Percentiles rank a stretch among this genome's conserved stretches.
Evolutionary conservation across 495 filamentous ascomycete genomes (phyloP).

Genomic region (Aspergillus bertholletiae): DNA sequence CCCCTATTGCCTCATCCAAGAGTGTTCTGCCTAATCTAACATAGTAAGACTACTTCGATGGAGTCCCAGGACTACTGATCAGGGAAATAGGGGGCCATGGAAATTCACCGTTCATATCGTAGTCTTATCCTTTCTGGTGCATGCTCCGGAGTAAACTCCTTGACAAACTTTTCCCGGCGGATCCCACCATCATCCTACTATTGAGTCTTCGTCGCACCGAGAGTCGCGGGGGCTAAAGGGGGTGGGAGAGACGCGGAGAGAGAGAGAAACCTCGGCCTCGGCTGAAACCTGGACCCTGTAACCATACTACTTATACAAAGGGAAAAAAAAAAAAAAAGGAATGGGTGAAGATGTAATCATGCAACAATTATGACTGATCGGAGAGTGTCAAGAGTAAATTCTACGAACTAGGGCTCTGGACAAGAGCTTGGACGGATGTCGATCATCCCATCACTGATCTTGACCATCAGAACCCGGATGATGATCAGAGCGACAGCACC

Average conservation of each 20-base stretch:
- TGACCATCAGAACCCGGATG: not conserved
- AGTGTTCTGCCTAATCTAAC: not conserved
- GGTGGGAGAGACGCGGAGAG: no score
- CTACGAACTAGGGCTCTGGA: not conserved
- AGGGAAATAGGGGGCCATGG: not conserved
- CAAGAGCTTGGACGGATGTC: not conserved
- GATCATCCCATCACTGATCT: constrained; percentile 1
- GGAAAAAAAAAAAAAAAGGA: not conserved
- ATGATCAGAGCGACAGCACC: not conserved
- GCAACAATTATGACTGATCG: not conserved
- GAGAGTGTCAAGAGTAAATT: not conserved
- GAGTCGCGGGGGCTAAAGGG: no score
- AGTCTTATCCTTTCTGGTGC: not conserved
- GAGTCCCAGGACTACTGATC: no score
- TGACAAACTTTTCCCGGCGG: not conserved
- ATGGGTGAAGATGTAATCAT: not conserved
- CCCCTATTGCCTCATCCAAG: not conserved
- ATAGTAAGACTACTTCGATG: no score
- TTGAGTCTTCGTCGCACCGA: no score
- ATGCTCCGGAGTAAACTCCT: no score
- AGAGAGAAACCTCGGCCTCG: no score
- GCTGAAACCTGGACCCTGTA: no score
- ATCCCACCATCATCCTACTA: not conserved
- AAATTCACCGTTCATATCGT: not conserved
- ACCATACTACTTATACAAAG: no score